Evolutionary conservation across 805 yeast species (phyloP), one percentile per base, ranked within the genome.

Genomic region (Hanseniaspora osmophila): DNA sequence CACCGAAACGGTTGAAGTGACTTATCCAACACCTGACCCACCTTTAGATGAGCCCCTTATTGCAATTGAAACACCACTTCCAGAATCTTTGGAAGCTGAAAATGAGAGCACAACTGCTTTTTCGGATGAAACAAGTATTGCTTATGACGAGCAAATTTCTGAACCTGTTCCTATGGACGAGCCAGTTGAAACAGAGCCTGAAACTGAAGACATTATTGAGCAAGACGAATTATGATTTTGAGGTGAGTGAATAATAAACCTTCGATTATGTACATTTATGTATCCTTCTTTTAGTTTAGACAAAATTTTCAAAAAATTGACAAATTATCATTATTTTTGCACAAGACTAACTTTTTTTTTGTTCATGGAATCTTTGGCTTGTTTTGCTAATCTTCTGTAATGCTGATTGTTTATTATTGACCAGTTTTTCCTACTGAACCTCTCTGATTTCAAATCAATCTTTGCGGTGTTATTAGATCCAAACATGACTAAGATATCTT

Each of bases 351-450:
- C 42, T 50, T 51, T 29, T 11, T 37, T 33, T n/a, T 43, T 49
- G 29, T 52, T 52, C 63, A 60, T 58, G 17, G 46, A 45, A 38
- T 42, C 47, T 42, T 52, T 61, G 0, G 77, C 76, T 37, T 63
- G 63, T 18, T 51, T 56, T 11, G 62, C 62, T 41, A 75, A 57
- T 29, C 50, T 54, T 41, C 51, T 59, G 46, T 69, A 75, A 41
- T 72, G 74, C 33, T 59, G 58, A 7, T 55, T 52, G 52, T 72
- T 68, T 15, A 60, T 54, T 6, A 51, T 49, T 37, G 61, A 57
- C 79, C 79, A 75, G 18, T 63, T 62, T 37, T 55, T 60, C 15
- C 68, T 64, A 50, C 67, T 69, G 45, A 74, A 75, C 49, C 64
- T 66, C 51, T 73, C 75, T 43, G 65, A 75, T 38, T 68, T 63